Evolutionary conservation across 306 rosid genomes (phyloP).

Genomic region (Rubus parviflorus): DNA sequence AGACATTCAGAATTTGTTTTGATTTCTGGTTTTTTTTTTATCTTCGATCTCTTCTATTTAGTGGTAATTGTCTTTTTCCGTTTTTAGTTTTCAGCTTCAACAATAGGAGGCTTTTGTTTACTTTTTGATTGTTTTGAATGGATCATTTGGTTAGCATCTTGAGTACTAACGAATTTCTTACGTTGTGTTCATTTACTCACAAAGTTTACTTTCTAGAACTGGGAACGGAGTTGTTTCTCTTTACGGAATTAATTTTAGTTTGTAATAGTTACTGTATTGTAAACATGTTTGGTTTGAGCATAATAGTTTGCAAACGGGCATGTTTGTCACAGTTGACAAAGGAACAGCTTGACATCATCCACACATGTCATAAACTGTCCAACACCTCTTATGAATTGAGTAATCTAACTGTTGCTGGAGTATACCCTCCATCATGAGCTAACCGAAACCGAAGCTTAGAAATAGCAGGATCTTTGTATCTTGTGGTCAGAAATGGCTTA

Average conservation of each 20-base stretch:
- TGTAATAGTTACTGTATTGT: not conserved
- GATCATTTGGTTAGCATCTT: not conserved
- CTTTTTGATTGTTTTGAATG: not conserved
- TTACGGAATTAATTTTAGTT: not conserved
- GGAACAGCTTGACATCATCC: not conserved
- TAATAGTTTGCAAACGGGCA: not conserved
- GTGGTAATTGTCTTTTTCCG: not conserved
- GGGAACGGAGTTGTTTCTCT: not conserved
- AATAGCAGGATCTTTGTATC: not conserved
- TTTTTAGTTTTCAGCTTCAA: not conserved
- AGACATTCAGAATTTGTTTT: not conserved
- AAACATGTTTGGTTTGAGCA: not conserved
- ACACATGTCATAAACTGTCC: too few relatives aligned
- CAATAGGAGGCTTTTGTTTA: not conserved
- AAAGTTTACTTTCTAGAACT: not conserved
- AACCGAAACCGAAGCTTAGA: not conserved
- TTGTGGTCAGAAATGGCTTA: not conserved
- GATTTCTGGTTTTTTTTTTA: not conserved
- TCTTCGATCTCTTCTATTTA: not conserved
- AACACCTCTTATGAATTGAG: not conserved
- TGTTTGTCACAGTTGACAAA: not conserved
- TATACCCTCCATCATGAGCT: not conserved
- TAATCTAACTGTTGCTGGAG: not conserved
- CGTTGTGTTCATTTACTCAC: not conserved
- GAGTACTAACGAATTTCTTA: not conserved